Conservation (phyloP, 2,329 filamentous ascomycete species). For the Daldinia eschscholtzii region DNA sequence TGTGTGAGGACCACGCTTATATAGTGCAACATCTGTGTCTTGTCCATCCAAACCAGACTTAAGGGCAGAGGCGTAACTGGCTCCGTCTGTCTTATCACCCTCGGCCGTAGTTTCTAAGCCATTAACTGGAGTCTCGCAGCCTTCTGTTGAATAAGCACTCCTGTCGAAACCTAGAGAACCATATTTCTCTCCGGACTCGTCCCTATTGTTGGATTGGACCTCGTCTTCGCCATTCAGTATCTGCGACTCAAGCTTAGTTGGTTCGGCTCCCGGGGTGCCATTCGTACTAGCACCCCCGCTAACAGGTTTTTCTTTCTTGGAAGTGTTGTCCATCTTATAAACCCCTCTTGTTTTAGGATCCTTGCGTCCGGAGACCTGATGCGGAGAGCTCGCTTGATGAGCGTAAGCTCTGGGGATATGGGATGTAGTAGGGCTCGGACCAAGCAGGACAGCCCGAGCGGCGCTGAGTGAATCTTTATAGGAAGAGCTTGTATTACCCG, state of each 20-base stretch:
- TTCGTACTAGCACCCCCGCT: constrained; percentile 1
- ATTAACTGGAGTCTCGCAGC: constrained; percentile 18
- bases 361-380: constrained; percentile 28
- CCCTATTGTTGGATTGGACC: not conserved
- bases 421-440: constrained; percentile 29
- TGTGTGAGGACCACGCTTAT: constrained; percentile 4
- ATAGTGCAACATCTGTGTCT: constrained; percentile 19
- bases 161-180: constrained; percentile 14
- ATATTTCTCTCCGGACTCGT: constrained; percentile 14
- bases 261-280: constrained; percentile 2
- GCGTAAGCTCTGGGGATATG: constrained; percentile 29
- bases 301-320: constrained; percentile 27
- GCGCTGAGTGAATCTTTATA: constrained; percentile 30
- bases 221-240: constrained; percentile 22
- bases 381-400: constrained; percentile 23
- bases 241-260: not conserved
- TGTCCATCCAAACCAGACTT: constrained; percentile 34
- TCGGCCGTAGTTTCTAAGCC: constrained; percentile 29
- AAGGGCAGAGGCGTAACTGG: constrained; percentile 40
- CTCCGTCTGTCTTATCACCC: constrained; percentile 17
- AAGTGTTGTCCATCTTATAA: constrained; percentile 35
- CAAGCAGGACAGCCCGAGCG: constrained; percentile 19
- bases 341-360: constrained; percentile 13
- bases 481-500: constrained; percentile 22
- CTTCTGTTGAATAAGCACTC: constrained; percentile 19